Evolutionary conservation across 2,329 filamentous ascomycete species (phyloP).

Genomic region (Penicillium carneum): DNA sequence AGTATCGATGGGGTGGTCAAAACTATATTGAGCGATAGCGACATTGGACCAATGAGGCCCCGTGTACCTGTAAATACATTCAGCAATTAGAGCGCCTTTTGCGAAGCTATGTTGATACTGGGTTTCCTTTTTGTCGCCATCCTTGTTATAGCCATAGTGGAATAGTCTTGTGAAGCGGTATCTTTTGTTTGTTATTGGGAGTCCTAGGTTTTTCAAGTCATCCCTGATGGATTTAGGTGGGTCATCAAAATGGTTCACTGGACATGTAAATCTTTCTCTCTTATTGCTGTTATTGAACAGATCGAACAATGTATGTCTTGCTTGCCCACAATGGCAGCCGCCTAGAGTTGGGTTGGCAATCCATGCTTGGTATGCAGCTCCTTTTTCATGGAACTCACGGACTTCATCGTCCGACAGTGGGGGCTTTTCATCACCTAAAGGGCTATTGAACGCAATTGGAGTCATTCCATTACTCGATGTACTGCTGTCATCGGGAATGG

Average conservation of each 20-base stretch:
- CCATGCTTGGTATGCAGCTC: conserved; percentile 1
- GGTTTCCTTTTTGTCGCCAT: not conserved
- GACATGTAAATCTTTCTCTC: not conserved
- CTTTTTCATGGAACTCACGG: not conserved
- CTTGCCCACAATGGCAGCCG: not conserved
- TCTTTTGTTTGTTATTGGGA: not conserved
- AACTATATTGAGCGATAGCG: conserved; percentile 10
- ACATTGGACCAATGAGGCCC: conserved; percentile 11
- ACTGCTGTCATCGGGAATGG: not conserved
- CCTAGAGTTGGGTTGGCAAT: not conserved
- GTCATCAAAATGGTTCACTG: not conserved
- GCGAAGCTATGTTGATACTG: not conserved
- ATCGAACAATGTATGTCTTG: not conserved
- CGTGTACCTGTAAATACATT: not conserved
- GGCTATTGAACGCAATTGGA: rapidly evolving
- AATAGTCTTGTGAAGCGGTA: not conserved
- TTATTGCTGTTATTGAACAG: not conserved
- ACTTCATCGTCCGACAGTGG: not conserved
- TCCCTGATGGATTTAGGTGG: not conserved
- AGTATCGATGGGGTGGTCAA: conserved; percentile 11
- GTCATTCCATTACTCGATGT: not conserved
- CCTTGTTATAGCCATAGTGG: not conserved
- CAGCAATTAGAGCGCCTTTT: not conserved
- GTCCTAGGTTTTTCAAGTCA: not conserved
- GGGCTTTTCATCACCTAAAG: not conserved